Evolutionary conservation across 2,329 filamentous ascomycete species (phyloP).

Genomic region (Fusarium avenaceum): DNA sequence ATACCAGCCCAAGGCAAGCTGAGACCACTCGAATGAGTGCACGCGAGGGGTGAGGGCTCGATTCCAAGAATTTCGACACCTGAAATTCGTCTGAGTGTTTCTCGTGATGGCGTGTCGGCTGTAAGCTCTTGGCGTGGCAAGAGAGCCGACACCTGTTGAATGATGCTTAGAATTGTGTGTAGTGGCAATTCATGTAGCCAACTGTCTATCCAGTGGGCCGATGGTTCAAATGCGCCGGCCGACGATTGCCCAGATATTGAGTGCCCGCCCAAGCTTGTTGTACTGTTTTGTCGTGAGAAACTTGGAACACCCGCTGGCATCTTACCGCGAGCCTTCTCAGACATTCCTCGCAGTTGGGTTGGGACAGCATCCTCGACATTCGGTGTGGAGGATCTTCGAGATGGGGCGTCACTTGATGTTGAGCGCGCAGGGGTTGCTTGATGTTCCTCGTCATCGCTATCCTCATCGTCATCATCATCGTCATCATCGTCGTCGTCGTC

Average conservation of each 20-base stretch:
- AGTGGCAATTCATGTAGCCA: constrained; percentile 94
- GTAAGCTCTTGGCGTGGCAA: constrained; percentile 66
- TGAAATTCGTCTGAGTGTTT: constrained; percentile 68
- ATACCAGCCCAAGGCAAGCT: constrained; percentile 92
- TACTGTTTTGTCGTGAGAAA: constrained; percentile 92
- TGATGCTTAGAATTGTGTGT: constrained; percentile 85
- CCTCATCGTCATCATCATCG: constrained; percentile 64
- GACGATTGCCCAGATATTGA: constrained; percentile 69
- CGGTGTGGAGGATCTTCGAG: constrained; percentile 76
- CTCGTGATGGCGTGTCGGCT: constrained; percentile 59
- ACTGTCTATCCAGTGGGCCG: constrained; percentile 87
- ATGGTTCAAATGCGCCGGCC: constrained; percentile 79
- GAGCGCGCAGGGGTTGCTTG: constrained; percentile 72
- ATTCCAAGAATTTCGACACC: constrained; percentile 76
- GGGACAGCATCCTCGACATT: constrained; percentile 83
- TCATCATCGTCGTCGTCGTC: constrained; percentile 76
- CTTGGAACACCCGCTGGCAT: constrained; percentile 86
- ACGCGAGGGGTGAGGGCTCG: constrained; percentile 81
- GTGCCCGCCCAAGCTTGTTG: constrained; percentile 80
- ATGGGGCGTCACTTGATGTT: constrained; percentile 73
- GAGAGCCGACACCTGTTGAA: constrained; percentile 73
- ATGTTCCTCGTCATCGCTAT: constrained; percentile 63
- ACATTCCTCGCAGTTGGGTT: constrained; percentile 89
- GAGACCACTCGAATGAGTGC: constrained; percentile 95
- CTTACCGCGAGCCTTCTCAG: constrained; percentile 96